Evolutionary conservation across 2,329 filamentous ascomycete genomes (phyloP), one percentile per base, ranked within the genome.

Genomic region (Cyanodermella asteris): DNA sequence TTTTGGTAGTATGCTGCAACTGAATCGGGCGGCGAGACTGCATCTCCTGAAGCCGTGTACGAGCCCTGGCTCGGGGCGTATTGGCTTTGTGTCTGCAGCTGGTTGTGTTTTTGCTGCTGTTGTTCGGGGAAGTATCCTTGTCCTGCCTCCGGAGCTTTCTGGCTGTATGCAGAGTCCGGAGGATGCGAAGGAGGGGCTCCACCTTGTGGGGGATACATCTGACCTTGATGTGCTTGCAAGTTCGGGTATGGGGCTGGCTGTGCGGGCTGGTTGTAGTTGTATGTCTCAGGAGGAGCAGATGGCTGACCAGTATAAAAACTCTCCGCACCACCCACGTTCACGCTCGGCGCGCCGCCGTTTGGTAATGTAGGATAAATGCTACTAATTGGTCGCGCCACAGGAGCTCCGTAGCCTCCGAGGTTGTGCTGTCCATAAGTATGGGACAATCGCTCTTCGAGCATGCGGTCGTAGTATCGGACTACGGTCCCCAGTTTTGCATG

Each of bases 401-500:
- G 35, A 11, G 40, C 36, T 3, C 46, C 43, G 34, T 80, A 80
- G 3, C 64, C 62, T 7, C 70, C 63, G 12, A 80, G 53, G 21
- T 51, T 70, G 38, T 84, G 75, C 40, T 91, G 78, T 34, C 70
- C 75, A 45, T 94, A 94, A 2, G 87, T 84, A 45, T 75, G 90
- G 6, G 81, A 91, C 14, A 97, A 59, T 19, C 87, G 70, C 34
- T 97, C 87, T 49, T 97, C 87, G 10, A 97, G 61, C 87, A 97
- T 94, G 20, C 81, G 71, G 47, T 97, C 87, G 43, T 97, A 97
- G 44, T 94, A 94, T 17, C 87, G 69, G 5, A 97, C 87, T 14
- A 94, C 87, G 0, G 84, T 93, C 1, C 84, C 87, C 13, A 97
- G 58, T 45, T 97, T 97, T 11, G 81, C 76, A 44, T 97, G 87